Base-by-base conservation (phyloP, 805 yeast genomes). In the Myxozyma neglecta region DNA sequence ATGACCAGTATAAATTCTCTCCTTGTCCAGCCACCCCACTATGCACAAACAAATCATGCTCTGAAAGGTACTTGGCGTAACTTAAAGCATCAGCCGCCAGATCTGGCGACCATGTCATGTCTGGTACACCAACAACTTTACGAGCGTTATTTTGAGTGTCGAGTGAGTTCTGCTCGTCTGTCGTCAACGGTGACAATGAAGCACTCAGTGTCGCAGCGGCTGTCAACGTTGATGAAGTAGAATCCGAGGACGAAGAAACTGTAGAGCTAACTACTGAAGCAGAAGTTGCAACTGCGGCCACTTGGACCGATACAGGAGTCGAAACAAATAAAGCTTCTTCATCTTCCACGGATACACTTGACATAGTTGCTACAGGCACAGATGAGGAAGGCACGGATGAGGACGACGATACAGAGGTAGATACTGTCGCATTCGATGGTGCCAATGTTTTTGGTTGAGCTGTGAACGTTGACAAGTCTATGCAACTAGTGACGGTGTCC, bases 1-100 rank as follows among this genome's bases (percentile, higher is more conserved):
- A 39, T 14, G 53, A 44, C 58, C 51, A 46, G 59, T 48, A 56
- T 34, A 48, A 32, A 29, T 56, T 56, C 47, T 47, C 53, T 32
- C 59, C 59, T 54, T 54, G 52, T 3, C 52, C 58, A 2, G 42
- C 45, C 20, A 46, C 58, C 4, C 58, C 58, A 14, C 52, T 46
- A 35, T 54, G 58, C 36, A 11, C 18, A 24, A 54, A 54, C 6
- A 54, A 39, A 29, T 47, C 58, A 29, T 47, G 47, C 11, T n/a
- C 47, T 10, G 53, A 47, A n/a, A 47, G 47, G 20, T 47, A 47
- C 24, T 56, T 37, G 43, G 59, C 59, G 52, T 56, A 56, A 20
- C 47, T 40, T 32, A n/a, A 6, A 6, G 59, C 59, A 24, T 56
- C 59, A 16, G 47, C 36, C 8, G 53, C 53, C 14, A 56, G 53